These are phyloP conservation scores for Cynanchum wilfordii DNA, from an alignment of 257 asterid genomes.

Conservation along the genomic window DNA sequence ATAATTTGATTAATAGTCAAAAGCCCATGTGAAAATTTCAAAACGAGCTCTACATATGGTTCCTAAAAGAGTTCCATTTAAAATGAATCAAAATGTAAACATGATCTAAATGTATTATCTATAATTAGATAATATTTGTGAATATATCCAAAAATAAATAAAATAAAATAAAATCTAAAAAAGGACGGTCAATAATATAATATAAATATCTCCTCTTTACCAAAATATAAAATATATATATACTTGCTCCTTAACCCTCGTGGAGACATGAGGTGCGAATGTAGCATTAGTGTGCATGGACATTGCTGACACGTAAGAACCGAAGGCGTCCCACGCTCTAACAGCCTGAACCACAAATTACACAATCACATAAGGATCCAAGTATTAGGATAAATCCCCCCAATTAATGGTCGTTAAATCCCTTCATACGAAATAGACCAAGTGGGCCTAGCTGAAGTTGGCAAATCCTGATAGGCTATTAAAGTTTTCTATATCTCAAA, in stretches of 20 bases:
- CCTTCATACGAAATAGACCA: slow-evolving; percentile 6
- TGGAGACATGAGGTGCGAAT: slow-evolving; percentile 25
- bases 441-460: slow-evolving; percentile 6
- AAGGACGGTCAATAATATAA: too few species aligned
- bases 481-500: not conserved
- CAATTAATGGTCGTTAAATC: slow-evolving; percentile 9
- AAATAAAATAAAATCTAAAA: too few species aligned
- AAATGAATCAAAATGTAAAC: too few species aligned
- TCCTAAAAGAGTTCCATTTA: too few species aligned
- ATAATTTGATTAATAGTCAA: too few species aligned
- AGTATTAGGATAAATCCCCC: slow-evolving; percentile 36
- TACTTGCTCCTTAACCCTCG: slow-evolving; percentile 17
- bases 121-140: too few species aligned
- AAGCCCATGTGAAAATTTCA: too few species aligned
- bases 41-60: too few species aligned
- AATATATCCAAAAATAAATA: too few species aligned
- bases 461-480: not conserved
- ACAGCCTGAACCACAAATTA: slow-evolving; percentile 40
- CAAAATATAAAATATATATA: too few species aligned
- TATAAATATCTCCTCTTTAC: too few species aligned
- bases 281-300: slow-evolving; percentile 23
- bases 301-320: slow-evolving; percentile 26
- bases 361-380: not conserved
- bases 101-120: too few species aligned
- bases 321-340: slow-evolving; percentile 25